Evolutionary conservation across 1,284 basidiomycete species (phyloP), one percentile per base, ranked within the genome.

Genomic region (Stygiomarasmius scandens): DNA sequence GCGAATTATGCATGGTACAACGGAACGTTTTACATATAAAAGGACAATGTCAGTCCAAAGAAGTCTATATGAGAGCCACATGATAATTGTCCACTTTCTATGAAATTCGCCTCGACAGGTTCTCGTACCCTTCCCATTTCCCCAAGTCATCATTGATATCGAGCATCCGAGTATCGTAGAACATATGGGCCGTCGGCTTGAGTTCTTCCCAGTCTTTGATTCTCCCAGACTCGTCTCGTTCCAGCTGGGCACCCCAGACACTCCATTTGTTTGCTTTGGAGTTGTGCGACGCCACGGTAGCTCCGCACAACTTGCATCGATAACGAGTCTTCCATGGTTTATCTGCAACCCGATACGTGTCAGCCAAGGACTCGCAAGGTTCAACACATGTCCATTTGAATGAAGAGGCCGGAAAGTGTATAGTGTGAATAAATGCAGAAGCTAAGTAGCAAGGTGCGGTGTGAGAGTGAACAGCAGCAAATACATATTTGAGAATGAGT

Each of bases 41-140:
- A 41, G n/a, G 38, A 41, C 8, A 41, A 9, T 16, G 16, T 19
- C 38, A 41, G 38, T 41, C 38, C 38, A 41, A 41, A 41, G 38
- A 41, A 41, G 38, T 41, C n/a, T 41, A 9, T 12, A 41, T 41
- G 38, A 41, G 8, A 41, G 11, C 38, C 38, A 41, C 38, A 41
- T 41, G 38, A 41, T 41, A 41, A n/a, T n/a, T 16, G 8, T 4
- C 38, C 38, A 19, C 38, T 19, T n/a, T 41, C 16, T 41, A 41
- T 19, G 38, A 63, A 19, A 75, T 60, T 51, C 58, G 71, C 49
- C 67, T 63, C 27, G 83, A 86, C 51, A 65, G 62, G 11, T 67
- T 71, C 60, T 81, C 77, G 65, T 87, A 88, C 14, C 85, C 85
- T 49, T 78, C 75, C 85, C 85, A 87, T 64, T 87, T 89, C 23